Conservation (phyloP, 1,139 yeast genomes). For the Suhomyces maxii region DNA sequence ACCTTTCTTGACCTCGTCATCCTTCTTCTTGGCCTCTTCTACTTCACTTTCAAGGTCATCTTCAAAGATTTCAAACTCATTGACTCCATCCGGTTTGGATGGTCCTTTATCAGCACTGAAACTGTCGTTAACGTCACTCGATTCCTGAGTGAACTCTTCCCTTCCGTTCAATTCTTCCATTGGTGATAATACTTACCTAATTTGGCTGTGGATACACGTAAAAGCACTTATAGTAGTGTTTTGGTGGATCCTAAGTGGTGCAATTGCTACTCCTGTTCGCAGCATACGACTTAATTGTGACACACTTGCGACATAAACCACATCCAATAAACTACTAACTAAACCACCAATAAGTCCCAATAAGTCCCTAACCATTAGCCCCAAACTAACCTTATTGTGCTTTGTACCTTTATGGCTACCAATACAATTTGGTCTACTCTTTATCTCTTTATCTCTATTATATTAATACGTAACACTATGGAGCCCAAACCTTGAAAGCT, state of each 20-base stretch:
- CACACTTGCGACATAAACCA: background rate
- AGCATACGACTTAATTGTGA: background rate
- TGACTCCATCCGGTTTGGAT: background rate
- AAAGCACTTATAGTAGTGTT: too few species aligned
- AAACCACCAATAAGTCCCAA: too few species aligned
- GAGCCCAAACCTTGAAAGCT: conserved; percentile 85
- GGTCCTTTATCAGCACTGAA: background rate
- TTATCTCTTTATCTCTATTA: conserved; percentile 5
- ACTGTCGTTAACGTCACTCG: background rate
- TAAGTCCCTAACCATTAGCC: too few species aligned
- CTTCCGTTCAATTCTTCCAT: background rate
- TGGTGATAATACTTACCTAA: background rate
- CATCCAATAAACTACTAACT: too few species aligned
- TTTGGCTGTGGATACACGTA: too few species aligned
- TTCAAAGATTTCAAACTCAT: conserved; percentile 8
- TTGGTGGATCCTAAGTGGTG: too few species aligned
- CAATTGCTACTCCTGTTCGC: background rate
- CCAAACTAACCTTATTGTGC: too few species aligned
- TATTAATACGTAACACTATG: conserved; percentile 21
- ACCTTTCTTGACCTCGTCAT: conserved; percentile 16
- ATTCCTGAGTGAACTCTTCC: background rate
- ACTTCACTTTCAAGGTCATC: conserved; percentile 4
- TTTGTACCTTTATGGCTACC: too few species aligned
- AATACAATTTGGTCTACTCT: too few species aligned
- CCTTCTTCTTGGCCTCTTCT: conserved; percentile 1